Percentiles rank a stretch among this genome's conserved stretches.
phyloP scores from a whole-genome alignment of 306 rosid species.

The Dalbergia cochinchinensis region DNA sequence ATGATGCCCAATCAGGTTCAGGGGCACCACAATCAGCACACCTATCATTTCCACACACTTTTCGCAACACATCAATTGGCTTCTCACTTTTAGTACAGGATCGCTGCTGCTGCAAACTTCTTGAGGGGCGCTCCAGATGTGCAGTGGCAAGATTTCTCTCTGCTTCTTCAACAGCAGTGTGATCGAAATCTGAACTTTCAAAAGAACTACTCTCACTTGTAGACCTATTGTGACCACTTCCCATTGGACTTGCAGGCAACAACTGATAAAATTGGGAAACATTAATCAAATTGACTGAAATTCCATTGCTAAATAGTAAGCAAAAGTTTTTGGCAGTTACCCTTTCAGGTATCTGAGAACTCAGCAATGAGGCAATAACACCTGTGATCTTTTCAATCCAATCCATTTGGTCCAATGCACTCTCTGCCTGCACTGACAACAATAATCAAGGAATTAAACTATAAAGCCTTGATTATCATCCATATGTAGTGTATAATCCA shows the following conservation, averaged over 20 bases:
- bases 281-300: conserved; percentile 43
- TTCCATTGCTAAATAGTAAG: conserved; percentile 36
- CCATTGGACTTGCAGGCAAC: conserved; percentile 92
- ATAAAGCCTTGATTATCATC: conserved; percentile 46
- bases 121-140: conserved; percentile 73
- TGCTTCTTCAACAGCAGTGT: conserved; percentile 77
- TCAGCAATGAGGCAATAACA: conserved; percentile 96
- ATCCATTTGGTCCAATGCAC: conserved; percentile 99
- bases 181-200: conserved; percentile 98
- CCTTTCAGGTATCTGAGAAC: conserved; percentile 98
- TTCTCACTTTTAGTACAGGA: conserved; percentile 82
- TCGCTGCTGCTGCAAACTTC: conserved; percentile 83
- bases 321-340: conserved; percentile 56
- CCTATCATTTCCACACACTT: conserved; percentile 91
- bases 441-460: conserved; percentile 61
- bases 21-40: conserved; percentile 99
- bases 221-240: conserved; percentile 89
- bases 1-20: conserved; percentile 99
- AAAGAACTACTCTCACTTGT: conserved; percentile 99
- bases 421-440: conserved; percentile 99
- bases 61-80: conserved; percentile 88
- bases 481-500: conserved; percentile 10
- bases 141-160: conserved; percentile 72
- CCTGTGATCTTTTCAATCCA: conserved; percentile 99
- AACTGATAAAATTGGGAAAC: conserved; percentile 64